Conservation (phyloP, 768 basidiomycete genomes). For the Pisolithus tinctorius region DNA sequence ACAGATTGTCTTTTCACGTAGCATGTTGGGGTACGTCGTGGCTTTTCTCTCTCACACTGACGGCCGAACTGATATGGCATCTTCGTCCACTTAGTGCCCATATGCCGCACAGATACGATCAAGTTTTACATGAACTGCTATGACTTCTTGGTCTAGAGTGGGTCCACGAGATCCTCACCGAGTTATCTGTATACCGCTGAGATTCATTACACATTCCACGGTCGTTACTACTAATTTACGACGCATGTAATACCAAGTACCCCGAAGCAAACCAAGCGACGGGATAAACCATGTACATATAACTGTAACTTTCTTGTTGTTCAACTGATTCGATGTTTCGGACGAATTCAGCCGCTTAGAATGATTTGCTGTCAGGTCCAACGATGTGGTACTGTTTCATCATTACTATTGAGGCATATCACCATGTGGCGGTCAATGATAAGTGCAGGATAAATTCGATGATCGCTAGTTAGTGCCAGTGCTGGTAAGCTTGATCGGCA, state of each 20-base stretch:
- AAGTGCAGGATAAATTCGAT: no score
- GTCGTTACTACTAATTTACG: neutral
- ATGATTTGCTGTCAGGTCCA: no score
- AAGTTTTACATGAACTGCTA: constrained; percentile 62
- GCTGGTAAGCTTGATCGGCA: no score
- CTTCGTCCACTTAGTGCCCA: constrained; percentile 44
- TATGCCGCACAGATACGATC: constrained; percentile 77
- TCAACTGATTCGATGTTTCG: no score
- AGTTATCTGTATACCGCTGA: neutral
- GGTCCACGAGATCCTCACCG: neutral
- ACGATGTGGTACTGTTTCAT: no score
- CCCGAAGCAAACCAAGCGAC: no score
- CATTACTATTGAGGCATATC: no score
- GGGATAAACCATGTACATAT: no score
- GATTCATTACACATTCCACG: constrained; percentile 13
- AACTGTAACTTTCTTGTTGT: no score
- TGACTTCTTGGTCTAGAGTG: constrained; percentile 19
- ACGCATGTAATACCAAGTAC: neutral
- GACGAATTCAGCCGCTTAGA: no score
- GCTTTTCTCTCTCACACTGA: neutral
- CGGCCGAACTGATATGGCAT: neutral
- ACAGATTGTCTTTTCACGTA: constrained; percentile 74
- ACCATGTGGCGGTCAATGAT: no score
- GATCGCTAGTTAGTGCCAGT: no score
- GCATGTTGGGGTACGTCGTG: constrained; percentile 66